These are phyloP conservation scores for Meyerozyma athensensis DNA, from an alignment of 1,139 yeast species.

Conservation along the genomic window DNA sequence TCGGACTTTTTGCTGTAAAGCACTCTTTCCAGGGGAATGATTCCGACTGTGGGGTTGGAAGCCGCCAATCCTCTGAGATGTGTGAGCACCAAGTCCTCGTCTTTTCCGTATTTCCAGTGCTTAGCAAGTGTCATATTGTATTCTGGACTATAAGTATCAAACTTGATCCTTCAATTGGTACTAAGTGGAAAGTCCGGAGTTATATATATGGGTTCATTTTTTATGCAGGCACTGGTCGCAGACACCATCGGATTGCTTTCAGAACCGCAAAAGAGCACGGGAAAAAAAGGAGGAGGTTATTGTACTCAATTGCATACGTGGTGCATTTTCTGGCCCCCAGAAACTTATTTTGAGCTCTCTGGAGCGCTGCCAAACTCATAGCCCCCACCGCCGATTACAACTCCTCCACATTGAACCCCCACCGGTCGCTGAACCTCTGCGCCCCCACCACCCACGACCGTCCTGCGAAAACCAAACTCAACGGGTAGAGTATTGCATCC, in stretches of 20 bases:
- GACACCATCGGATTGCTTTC: not conserved
- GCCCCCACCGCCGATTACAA: not conserved
- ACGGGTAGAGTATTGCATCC: too few relatives aligned
- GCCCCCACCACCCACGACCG: conserved; percentile 1
- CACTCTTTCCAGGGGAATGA: conserved; percentile 66
- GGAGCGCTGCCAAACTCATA: too few relatives aligned
- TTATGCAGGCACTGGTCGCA: not conserved
- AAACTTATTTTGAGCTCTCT: too few relatives aligned
- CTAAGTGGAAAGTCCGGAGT: too few relatives aligned
- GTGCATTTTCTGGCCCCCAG: too few relatives aligned
- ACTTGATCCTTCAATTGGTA: too few relatives aligned
- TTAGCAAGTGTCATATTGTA: conserved; percentile 23
- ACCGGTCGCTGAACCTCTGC: not conserved
- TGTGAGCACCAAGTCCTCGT: conserved; percentile 58
- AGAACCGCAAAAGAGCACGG: not conserved
- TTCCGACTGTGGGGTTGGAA: conserved; percentile 60
- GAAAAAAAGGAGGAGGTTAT: not conserved
- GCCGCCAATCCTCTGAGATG: conserved; percentile 65
- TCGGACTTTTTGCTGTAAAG: conserved; percentile 41
- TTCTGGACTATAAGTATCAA: too few relatives aligned
- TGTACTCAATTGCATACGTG: too few relatives aligned
- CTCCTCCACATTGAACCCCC: not conserved
- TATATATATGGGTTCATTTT: not conserved
- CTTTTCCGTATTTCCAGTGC: conserved; percentile 46
- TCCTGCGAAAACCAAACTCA: too few relatives aligned